phyloP scores from a whole-genome alignment of 2,329 filamentous ascomycete genomes.

The Neofusicoccum umdonicola region DNA sequence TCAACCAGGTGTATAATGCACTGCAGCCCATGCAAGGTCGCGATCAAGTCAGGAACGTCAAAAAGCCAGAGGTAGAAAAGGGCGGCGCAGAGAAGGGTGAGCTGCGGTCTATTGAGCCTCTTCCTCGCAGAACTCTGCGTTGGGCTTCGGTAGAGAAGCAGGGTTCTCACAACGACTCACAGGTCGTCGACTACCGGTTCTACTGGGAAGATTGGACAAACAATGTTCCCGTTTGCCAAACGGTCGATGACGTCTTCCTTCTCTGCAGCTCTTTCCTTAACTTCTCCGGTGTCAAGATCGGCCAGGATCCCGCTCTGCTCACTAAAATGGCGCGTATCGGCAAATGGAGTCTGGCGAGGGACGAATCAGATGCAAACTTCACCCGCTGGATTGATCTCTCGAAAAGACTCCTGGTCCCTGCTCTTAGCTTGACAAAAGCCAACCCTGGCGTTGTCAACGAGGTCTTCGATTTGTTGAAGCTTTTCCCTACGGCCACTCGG shows the following conservation, averaged over 20 bases:
- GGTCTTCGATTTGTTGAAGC: conserved; percentile 77
- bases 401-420: conserved; percentile 79
- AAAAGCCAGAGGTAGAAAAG: conserved; percentile 60
- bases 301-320: conserved; percentile 74
- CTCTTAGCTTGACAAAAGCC: conserved; percentile 78
- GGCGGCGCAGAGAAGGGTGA: conserved; percentile 59
- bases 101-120: neutral
- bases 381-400: conserved; percentile 82
- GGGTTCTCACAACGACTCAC: conserved; percentile 43
- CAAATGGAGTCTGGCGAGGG: conserved; percentile 67
- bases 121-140: conserved; percentile 56
- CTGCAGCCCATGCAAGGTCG: conserved; percentile 44
- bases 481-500: conserved; percentile 72
- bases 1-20: conserved; percentile 69
- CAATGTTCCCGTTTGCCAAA: conserved; percentile 87
- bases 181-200: conserved; percentile 76
- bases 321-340: conserved; percentile 86
- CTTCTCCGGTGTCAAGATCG: conserved; percentile 83
- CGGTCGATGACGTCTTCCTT: conserved; percentile 83
- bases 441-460: conserved; percentile 85
- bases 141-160: conserved; percentile 82
- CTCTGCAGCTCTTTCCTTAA: conserved; percentile 83
- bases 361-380: conserved; percentile 67
- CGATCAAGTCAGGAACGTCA: conserved; percentile 42
- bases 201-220: conserved; percentile 98